These are phyloP conservation scores for Termitomyces sp. DNA, from an alignment of 768 basidiomycete genomes.

Conservation along the genomic window DNA sequence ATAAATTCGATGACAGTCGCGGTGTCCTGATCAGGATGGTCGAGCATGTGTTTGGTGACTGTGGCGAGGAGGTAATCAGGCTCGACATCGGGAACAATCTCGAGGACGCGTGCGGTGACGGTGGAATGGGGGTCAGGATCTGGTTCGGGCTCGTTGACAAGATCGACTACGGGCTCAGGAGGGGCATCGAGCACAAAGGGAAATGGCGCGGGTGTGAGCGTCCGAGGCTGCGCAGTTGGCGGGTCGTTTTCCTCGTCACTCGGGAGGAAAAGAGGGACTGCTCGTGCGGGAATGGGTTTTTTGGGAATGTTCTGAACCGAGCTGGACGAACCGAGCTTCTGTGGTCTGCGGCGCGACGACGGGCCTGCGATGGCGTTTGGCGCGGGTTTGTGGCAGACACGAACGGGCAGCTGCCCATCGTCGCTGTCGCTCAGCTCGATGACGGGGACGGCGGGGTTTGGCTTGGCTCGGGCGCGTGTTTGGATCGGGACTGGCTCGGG, in stretches of 20 bases:
- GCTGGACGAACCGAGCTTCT: slow-evolving; percentile 2
- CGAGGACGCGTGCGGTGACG: slow-evolving; percentile 50
- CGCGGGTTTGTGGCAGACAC: neutral
- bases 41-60: slow-evolving; percentile 39
- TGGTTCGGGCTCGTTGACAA: neutral
- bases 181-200: neutral
- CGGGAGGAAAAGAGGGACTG: slow-evolving; percentile 29
- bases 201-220: neutral
- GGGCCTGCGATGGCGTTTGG: slow-evolving; percentile 8
- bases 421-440: slow-evolving; percentile 57
- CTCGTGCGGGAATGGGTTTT: slow-evolving; percentile 7
- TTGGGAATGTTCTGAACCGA: slow-evolving; percentile 13
- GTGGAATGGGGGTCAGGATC: slow-evolving; percentile 22
- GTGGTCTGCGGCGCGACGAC: slow-evolving; percentile 12
- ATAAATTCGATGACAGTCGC: slow-evolving; percentile 48
- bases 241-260: slow-evolving; percentile 37
- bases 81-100: slow-evolving; percentile 70
- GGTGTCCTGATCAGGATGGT: slow-evolving; percentile 18
- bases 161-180: slow-evolving; percentile 1
- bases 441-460: slow-evolving; percentile 20
- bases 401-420: slow-evolving; percentile 23
- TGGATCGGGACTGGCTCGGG: slow-evolving; percentile 13
- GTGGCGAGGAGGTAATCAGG: slow-evolving; percentile 51
- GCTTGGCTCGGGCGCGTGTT: neutral
- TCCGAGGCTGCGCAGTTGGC: neutral